These are phyloP conservation scores for Candida caryicola DNA, from an alignment of 805 yeast species.

Conservation along the genomic window DNA sequence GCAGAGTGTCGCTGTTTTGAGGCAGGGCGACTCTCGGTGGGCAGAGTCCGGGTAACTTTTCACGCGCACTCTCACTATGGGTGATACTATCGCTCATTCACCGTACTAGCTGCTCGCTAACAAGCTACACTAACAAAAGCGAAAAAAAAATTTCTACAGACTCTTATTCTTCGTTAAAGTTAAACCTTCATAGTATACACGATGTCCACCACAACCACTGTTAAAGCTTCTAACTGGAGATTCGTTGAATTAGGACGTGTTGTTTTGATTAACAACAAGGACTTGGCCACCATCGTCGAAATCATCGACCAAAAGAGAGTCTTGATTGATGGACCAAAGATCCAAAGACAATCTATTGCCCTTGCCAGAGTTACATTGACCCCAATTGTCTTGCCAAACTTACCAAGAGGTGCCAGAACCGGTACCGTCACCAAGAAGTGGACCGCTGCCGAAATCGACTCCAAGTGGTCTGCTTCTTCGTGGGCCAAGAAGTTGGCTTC, in stretches of 20 bases:
- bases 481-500: conserved; percentile 99
- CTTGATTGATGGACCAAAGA: conserved; percentile 95
- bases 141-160: conserved; percentile 4
- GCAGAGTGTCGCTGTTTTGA: conserved; percentile 1
- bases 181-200: conserved; percentile 7
- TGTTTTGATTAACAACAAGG: conserved; percentile 80
- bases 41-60: conserved; percentile 4
- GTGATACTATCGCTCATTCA: not conserved
- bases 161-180: conserved; percentile 1
- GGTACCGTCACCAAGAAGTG: conserved; percentile 86
- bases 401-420: conserved; percentile 95
- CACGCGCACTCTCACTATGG: conserved; percentile 1
- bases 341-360: conserved; percentile 88
- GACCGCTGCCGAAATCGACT: conserved; percentile 82
- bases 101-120: not conserved
- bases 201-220: conserved; percentile 52
- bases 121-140: not conserved
- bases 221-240: conserved; percentile 98
- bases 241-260: conserved; percentile 99
- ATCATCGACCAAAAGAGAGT: conserved; percentile 99
- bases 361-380: conserved; percentile 90
- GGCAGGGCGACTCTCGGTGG: no score
- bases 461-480: conserved; percentile 88
- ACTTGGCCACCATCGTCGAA: conserved; percentile 96
- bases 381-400: conserved; percentile 76